Evolutionary conservation across 2,329 filamentous ascomycete species (phyloP).

Genomic region (Thielaviopsis musarum): DNA sequence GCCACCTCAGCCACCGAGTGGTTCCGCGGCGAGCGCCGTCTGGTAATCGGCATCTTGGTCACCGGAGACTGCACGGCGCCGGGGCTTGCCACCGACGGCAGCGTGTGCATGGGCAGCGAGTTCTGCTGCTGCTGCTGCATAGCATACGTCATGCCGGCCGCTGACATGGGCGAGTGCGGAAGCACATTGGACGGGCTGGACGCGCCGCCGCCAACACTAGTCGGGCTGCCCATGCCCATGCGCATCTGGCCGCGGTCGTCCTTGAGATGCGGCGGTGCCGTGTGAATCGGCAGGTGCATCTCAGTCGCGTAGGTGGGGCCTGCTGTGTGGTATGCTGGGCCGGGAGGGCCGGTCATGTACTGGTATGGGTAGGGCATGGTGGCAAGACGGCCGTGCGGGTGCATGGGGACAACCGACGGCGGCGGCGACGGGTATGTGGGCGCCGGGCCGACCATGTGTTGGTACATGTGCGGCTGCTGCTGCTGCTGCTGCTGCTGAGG

Average conservation of each 20-base stretch:
- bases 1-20: slow-evolving; percentile 10
- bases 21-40: slow-evolving; percentile 13
- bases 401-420: slow-evolving; percentile 13
- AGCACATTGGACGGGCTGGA: background rate
- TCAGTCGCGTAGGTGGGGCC: slow-evolving; percentile 7
- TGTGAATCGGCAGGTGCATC: background rate
- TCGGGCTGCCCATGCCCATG: background rate
- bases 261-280: background rate
- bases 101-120: background rate
- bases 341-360: slow-evolving; percentile 14
- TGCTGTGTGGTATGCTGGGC: slow-evolving; percentile 11
- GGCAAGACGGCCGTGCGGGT: background rate
- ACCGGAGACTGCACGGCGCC: background rate
- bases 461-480: background rate
- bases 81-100: background rate
- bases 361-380: background rate
- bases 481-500: background rate
- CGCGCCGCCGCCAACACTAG: background rate
- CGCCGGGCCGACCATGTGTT: slow-evolving; percentile 14
- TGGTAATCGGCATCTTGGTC: background rate
- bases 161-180: slow-evolving; percentile 15
- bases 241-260: background rate
- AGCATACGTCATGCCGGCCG: slow-evolving; percentile 18
- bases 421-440: slow-evolving; percentile 15
- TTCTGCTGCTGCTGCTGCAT: background rate